A percentile compares a stretch with the other conserved stretches of the same genome.
These are phyloP conservation scores for Acer campestre DNA, from an alignment of 345 rosid genomes.

Conservation along the genomic window DNA sequence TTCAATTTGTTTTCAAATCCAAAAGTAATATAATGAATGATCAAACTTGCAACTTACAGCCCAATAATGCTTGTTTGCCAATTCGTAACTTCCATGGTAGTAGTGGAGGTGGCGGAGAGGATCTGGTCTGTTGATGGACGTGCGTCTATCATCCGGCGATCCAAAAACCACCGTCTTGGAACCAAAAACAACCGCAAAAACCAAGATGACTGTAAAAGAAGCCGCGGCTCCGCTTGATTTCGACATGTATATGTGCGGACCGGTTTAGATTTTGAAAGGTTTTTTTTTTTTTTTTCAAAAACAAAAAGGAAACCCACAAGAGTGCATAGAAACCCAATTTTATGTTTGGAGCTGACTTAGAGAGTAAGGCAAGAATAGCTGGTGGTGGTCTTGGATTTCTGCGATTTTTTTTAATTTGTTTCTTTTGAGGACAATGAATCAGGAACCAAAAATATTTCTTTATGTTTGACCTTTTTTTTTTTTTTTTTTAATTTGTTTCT, in stretches of 20 bases:
- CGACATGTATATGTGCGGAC: constrained; percentile 13
- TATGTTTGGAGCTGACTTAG: constrained; percentile 40
- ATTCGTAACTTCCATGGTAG: constrained; percentile 56
- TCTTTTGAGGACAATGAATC: constrained; percentile 22
- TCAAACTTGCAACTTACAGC: constrained; percentile 43
- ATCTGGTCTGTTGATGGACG: constrained; percentile 46
- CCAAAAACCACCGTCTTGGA: constrained; percentile 20
- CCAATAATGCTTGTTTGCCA: constrained; percentile 69
- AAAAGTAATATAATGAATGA: too few relatives aligned
- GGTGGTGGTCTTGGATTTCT: constrained; percentile 46
- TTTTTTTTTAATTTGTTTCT: neutral
- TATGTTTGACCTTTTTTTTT: neutral
- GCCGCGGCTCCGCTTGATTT: constrained; percentile 26
- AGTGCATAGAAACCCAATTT: constrained; percentile 14
- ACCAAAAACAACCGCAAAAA: constrained; percentile 36
- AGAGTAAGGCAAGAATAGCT: constrained; percentile 66
- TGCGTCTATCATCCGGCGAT: constrained; percentile 24
- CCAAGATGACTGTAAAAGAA: constrained; percentile 36
- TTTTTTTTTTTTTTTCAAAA: too few relatives aligned
- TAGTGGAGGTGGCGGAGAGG: constrained; percentile 53
- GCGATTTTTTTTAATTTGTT: neutral
- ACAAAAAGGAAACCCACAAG: neutral
- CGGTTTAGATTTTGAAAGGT: too few relatives aligned
- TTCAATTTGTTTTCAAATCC: too few relatives aligned
- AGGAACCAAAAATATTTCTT: constrained; percentile 22